Evolutionary conservation across 805 yeast species (phyloP).

Genomic region (Pichia californica): DNA sequence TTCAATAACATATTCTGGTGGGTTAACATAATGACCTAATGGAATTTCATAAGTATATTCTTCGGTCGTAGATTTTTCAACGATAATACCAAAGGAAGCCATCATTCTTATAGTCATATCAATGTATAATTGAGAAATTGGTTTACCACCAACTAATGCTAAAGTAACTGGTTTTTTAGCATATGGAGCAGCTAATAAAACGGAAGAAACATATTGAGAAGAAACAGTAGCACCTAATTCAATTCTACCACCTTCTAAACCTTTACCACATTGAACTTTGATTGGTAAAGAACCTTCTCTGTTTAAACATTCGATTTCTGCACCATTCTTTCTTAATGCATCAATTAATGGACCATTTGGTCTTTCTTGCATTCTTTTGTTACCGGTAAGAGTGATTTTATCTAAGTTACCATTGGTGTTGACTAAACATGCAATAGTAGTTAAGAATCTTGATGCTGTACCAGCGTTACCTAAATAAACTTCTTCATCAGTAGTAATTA

Average conservation of each 20-base stretch:
- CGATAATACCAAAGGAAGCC: conserved; percentile 81
- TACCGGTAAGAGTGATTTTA: conserved; percentile 75
- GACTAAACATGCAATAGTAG: conserved; percentile 87
- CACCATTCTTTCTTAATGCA: conserved; percentile 78
- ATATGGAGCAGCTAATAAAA: conserved; percentile 96
- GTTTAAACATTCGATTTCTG: conserved; percentile 64
- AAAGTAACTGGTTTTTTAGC: conserved; percentile 84
- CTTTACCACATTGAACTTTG: conserved; percentile 58
- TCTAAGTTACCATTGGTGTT: conserved; percentile 36
- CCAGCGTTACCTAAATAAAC: conserved; percentile 96
- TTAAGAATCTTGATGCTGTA: conserved; percentile 91
- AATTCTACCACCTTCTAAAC: conserved; percentile 83
- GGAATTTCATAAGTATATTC: conserved; percentile 88
- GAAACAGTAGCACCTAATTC: conserved; percentile 95
- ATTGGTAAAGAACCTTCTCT: conserved; percentile 81
- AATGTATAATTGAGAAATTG: conserved; percentile 90
- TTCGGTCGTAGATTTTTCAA: conserved; percentile 61
- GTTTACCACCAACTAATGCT: conserved; percentile 90
- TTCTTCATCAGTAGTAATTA: conserved; percentile 56
- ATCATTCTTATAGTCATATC: conserved; percentile 97
- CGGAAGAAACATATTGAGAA: conserved; percentile 94
- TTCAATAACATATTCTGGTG: conserved; percentile 81
- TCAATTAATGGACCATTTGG: conserved; percentile 96
- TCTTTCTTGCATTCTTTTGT: conserved; percentile 94
- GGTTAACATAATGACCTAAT: conserved; percentile 71